Base-by-base conservation (phyloP, 2,329 filamentous ascomycete species). In the Thielaviopsis musarum region DNA sequence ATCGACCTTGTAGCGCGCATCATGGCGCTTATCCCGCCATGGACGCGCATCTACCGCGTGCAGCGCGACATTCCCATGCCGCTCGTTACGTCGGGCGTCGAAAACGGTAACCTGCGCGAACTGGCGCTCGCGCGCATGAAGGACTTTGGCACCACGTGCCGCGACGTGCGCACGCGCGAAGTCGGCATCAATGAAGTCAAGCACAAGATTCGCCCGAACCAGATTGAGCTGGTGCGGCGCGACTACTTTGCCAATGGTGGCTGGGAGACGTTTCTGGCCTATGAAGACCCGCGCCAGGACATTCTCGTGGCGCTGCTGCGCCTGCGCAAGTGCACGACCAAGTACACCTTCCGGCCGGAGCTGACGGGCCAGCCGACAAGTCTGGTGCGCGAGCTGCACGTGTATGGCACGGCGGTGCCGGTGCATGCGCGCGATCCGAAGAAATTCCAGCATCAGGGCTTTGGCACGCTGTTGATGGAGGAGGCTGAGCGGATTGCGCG, bases 61-160 rank as follows among this genome's bases (percentile, higher is more conserved):
- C 93, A 98, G 75, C 84, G 93, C 70, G 93, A 98, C 72, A 98
- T 98, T 61, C 93, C 93, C n/a, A 98, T 98, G 93, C 93, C 93
- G 0, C 78, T 98, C 24, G 94, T 98, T n/a, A 97, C 93, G 0
- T 95, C 91, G 0, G 93, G 93, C 49, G 93, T 98, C 0, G 93
- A 98, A 73, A 98, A 98, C 66, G 93, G 93, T 62, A 98, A 98
- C 69, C 75, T 98, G 48, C 84, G 93, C 63, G 93, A 98, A 71
- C 76, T 98, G 55, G 91, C 93, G 0, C 75, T 98, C 59, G 90
- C 91, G n/a, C 80, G 93, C 22, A 98, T 98, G 94, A 96, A 96
- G 72, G 93, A 98, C 70, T 97, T 98, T 66, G 94, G 94, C 56
- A 98, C 93, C 0, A 89, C 88, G 0, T 98, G 94, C 69, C 88